These are phyloP conservation scores for Coriolopsis trogii DNA, from an alignment of 1,284 basidiomycete species.

Conservation along the genomic window DNA sequence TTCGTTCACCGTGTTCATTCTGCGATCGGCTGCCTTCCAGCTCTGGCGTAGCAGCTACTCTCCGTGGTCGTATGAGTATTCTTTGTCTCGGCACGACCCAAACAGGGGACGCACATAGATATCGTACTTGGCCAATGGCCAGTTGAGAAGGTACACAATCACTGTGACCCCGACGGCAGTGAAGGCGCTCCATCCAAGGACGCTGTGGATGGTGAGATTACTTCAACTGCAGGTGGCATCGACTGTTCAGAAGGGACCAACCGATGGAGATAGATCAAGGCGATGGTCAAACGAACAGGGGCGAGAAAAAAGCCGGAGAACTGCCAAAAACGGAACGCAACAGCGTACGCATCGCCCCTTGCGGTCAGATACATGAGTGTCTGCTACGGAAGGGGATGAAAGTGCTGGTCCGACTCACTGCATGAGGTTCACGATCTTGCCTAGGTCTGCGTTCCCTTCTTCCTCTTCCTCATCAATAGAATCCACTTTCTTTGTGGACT, in stretches of 20 bases:
- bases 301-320: conserved; percentile 69
- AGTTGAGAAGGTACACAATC: conserved; percentile 67
- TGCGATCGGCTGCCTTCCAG: conserved; percentile 72
- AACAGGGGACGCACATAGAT: conserved; percentile 50
- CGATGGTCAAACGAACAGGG: conserved; percentile 76
- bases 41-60: conserved; percentile 58
- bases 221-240: neutral
- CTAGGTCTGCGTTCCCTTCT: conserved; percentile 59
- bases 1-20: conserved; percentile 82
- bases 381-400: neutral
- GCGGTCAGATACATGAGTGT: neutral
- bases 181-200: conserved; percentile 84
- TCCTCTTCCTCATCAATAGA: conserved; percentile 42
- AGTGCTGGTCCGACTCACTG: conserved; percentile 51
- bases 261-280: conserved; percentile 76
- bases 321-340: conserved; percentile 72
- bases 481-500: conserved; percentile 40
- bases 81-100: neutral
- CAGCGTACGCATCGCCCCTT: conserved; percentile 73
- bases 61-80: neutral
- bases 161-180: conserved; percentile 76
- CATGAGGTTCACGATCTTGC: conserved; percentile 74
- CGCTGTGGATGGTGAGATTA: conserved; percentile 41
- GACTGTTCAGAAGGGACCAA: conserved; percentile 37
- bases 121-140: conserved; percentile 65